A percentile compares a stretch with the other conserved stretches of the same genome.
Evolutionary conservation across 805 yeast genomes (phyloP).

Genomic region (Candida arabinofermentans): DNA sequence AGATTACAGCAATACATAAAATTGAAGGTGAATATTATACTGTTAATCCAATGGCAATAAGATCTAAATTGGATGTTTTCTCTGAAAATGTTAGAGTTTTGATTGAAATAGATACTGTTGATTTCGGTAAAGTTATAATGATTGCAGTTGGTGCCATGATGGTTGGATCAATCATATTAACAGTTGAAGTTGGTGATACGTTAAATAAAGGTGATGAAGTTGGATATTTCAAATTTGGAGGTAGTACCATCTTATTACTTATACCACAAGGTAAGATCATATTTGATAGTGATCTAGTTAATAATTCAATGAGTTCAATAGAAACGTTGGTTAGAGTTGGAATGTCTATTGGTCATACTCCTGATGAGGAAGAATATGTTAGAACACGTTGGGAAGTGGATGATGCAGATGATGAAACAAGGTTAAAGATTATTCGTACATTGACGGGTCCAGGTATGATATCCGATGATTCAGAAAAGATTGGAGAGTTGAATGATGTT

Average conservation of each 20-base stretch:
- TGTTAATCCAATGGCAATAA: constrained; percentile 95
- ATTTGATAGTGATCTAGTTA: constrained; percentile 71
- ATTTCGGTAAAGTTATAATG: constrained; percentile 76
- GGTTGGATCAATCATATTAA: constrained; percentile 87
- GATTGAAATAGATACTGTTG: constrained; percentile 67
- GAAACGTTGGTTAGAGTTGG: constrained; percentile 90
- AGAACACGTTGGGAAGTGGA: constrained; percentile 42
- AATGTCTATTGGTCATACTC: constrained; percentile 82
- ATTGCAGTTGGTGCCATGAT: constrained; percentile 96
- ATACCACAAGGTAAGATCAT: constrained; percentile 46
- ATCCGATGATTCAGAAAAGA: neutral
- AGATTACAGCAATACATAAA: constrained; percentile 56
- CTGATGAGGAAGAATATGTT: constrained; percentile 43
- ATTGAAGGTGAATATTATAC: constrained; percentile 93
- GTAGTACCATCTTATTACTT: constrained; percentile 75
- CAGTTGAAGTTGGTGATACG: constrained; percentile 55
- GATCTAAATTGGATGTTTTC: constrained; percentile 84
- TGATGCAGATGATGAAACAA: constrained; percentile 43
- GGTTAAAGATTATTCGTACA: constrained; percentile 49
- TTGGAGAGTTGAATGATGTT: neutral
- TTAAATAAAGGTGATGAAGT: constrained; percentile 74
- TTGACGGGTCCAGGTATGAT: constrained; percentile 43
- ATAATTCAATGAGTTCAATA: constrained; percentile 62
- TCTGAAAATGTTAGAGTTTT: constrained; percentile 86
- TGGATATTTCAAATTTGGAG: constrained; percentile 96